Base-by-base conservation (phyloP, 1,284 basidiomycete genomes). In the Sporisorium iseilematis-ciliati region DNA sequence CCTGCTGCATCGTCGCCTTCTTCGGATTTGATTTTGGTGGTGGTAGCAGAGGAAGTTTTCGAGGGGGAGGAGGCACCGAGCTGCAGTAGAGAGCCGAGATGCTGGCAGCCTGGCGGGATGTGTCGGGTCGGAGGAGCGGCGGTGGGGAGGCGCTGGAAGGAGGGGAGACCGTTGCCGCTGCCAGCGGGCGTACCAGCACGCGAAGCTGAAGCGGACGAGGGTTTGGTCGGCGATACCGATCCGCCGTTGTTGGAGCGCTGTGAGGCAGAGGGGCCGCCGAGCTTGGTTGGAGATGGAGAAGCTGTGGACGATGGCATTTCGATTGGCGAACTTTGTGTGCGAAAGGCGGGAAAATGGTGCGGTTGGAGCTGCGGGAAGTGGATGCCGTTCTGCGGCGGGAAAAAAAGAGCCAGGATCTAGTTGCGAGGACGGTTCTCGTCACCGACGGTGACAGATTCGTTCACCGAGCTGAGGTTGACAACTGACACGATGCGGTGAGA, bases 1-100 rank as follows among this genome's bases (percentile, higher is more conserved):
- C 48, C 29, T 12, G 55, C 29, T 12, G 55, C 35, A 4, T 67
- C 64, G 18, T 71, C 60, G 21, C 45, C 62, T 23, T 68, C 49
- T 53, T 75, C 73, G 14, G 67, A 66, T 26, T 75, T 75, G 56
- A 75, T 71, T 21, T 71, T 75, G 2, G 51, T 54, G 2, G 49
- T 58, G 2, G 49, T n/a, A 8, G 51, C n/a, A 4, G 55, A 49
- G 11, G 60, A 7, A 5, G 21, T 51, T 25, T 29, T 45, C 2
- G 53, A 38, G 4, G 62, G 18, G n/a, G 53, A 56, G 16, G 61
- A 8, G n/a, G 46, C 52, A 11, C 48, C 59, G 29, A 70, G 63
- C 1, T 62, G 58, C 3, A 75, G 65, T 2, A 67, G 50, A 14
- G 73, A 54, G 57, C 51, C 31, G 21, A 75, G 43, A 38, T 75